Evolutionary conservation across 805 yeast species (phyloP).

Genomic region (Candida schatavii): DNA sequence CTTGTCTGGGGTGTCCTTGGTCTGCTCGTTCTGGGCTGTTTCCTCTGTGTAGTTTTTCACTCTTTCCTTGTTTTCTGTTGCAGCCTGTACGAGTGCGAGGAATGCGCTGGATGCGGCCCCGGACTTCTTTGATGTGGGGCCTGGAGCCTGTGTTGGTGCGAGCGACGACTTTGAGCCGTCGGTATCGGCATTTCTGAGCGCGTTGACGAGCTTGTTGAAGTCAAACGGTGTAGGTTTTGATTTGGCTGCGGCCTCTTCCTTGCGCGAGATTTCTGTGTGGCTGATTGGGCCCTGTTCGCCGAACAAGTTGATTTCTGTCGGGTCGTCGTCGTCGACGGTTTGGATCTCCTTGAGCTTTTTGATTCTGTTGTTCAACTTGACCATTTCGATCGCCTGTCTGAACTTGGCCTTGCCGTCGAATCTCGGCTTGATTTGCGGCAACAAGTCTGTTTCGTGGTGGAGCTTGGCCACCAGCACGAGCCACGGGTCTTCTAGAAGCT

Average conservation of each 20-base stretch:
- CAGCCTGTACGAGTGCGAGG: slow-evolving; percentile 69
- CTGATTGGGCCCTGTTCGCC: slow-evolving; percentile 22
- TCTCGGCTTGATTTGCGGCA: slow-evolving; percentile 76
- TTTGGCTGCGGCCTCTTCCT: slow-evolving; percentile 7
- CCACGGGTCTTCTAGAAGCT: slow-evolving; percentile 76
- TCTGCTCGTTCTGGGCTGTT: too few species aligned
- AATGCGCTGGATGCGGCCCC: slow-evolving; percentile 52
- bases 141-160: slow-evolving; percentile 25
- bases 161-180: slow-evolving; percentile 9
- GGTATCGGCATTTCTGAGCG: slow-evolving; percentile 16
- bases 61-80: slow-evolving; percentile 56
- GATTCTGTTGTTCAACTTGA: slow-evolving; percentile 76
- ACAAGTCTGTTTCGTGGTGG: slow-evolving; percentile 60
- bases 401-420: slow-evolving; percentile 83
- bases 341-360: slow-evolving; percentile 63
- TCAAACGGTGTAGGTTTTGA: slow-evolving; percentile 6
- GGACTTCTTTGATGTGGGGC: slow-evolving; percentile 22
- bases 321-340: slow-evolving; percentile 55
- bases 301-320: slow-evolving; percentile 44
- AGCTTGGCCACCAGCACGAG: slow-evolving; percentile 45
- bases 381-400: slow-evolving; percentile 81
- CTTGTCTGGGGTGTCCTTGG: too few species aligned
- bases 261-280: slow-evolving; percentile 3
- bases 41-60: slow-evolving; percentile 21
- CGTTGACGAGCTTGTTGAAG: slow-evolving; percentile 29